These are phyloP conservation scores for Trichoderma afroharzianum DNA, from an alignment of 2,329 filamentous ascomycete genomes.

Conservation along the genomic window DNA sequence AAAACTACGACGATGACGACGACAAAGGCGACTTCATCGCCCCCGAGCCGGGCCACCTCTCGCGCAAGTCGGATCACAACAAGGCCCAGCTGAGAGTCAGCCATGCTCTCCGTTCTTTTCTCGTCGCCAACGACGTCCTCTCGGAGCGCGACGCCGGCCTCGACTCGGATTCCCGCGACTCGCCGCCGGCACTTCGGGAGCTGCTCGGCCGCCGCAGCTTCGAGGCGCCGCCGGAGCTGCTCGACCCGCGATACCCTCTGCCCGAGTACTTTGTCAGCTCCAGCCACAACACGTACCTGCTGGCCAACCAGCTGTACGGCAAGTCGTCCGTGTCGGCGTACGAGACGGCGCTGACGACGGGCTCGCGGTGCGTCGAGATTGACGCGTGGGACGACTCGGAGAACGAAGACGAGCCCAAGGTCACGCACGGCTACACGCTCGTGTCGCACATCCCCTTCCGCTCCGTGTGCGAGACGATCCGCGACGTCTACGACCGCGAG, in stretches of 20 bases:
- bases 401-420: constrained; percentile 60
- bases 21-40: constrained; percentile 34
- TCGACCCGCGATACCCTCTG: constrained; percentile 57
- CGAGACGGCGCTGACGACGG: constrained; percentile 57
- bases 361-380: constrained; percentile 68
- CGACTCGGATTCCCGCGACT: constrained; percentile 37
- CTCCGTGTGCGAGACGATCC: constrained; percentile 61
- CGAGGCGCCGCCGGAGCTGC: constrained; percentile 50
- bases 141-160: constrained; percentile 45
- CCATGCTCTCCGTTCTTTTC: constrained; percentile 52
- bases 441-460: constrained; percentile 65
- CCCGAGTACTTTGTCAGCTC: constrained; percentile 71
- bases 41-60: constrained; percentile 57
- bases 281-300: constrained; percentile 69
- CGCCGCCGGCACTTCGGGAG: constrained; percentile 43
- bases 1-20: constrained; percentile 30
- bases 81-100: constrained; percentile 57
- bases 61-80: constrained; percentile 45
- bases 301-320: constrained; percentile 67
- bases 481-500: constrained; percentile 59
- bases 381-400: constrained; percentile 67
- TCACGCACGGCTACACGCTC: constrained; percentile 67
- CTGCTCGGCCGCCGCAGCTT: constrained; percentile 57
- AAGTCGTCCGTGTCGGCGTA: constrained; percentile 61
- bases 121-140: constrained; percentile 51